Conservation (phyloP, 208 protist species). For the Leishmania arabica region DNA sequence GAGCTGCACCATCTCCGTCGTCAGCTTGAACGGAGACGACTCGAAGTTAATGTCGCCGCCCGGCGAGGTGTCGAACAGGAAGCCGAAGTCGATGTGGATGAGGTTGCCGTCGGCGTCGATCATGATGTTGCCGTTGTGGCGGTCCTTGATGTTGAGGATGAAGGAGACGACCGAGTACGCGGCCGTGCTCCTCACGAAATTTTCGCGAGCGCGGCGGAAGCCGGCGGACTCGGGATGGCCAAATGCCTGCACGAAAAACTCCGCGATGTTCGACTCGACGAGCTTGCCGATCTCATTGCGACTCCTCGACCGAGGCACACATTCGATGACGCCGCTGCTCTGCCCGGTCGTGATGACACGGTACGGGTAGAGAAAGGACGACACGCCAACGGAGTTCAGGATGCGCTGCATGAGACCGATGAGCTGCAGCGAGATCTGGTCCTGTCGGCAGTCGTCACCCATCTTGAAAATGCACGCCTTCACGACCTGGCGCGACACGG, state of each 20-base stretch:
- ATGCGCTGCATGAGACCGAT: constrained; percentile 90
- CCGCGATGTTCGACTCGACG: constrained; percentile 84
- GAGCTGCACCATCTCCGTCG: constrained; percentile 91
- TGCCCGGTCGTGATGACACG: constrained; percentile 88
- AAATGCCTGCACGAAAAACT: constrained; percentile 94
- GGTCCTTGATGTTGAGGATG: constrained; percentile 95
- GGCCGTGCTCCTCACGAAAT: constrained; percentile 93
- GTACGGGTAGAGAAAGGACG: constrained; percentile 93
- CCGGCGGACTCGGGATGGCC: constrained; percentile 76
- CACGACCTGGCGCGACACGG: constrained; percentile 29
- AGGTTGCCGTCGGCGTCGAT: constrained; percentile 90
- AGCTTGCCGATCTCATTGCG: constrained; percentile 93
- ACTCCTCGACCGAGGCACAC: constrained; percentile 83
- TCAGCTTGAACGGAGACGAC: constrained; percentile 94
- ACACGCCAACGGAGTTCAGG: constrained; percentile 76
- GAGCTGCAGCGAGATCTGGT: constrained; percentile 94
- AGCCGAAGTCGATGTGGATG: constrained; percentile 99
- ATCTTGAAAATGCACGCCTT: constrained; percentile 96
- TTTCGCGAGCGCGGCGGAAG: constrained; percentile 87
- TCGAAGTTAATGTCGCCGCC: constrained; percentile 95
- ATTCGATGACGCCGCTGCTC: constrained; percentile 93
- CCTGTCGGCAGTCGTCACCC: constrained; percentile 95
- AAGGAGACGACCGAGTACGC: constrained; percentile 95
- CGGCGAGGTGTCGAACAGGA: constrained; percentile 96
- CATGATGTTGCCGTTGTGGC: constrained; percentile 97